Conservation (phyloP, 2,329 filamentous ascomycete species). For the Cladosporium colombiae region DNA sequence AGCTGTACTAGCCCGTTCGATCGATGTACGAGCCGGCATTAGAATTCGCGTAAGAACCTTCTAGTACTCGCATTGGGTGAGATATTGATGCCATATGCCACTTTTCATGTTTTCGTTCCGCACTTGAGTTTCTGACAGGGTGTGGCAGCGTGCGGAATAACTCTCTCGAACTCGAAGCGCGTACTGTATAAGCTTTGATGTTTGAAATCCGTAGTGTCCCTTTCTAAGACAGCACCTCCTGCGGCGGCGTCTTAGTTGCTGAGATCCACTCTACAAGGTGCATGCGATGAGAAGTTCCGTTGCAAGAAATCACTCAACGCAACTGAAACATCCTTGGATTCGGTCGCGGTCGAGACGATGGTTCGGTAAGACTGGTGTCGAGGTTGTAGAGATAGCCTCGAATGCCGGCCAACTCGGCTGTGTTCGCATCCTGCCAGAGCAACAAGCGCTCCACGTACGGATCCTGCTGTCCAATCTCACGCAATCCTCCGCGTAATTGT, state of each 20-base stretch:
- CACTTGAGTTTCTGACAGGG: no score
- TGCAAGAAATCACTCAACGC: neutral
- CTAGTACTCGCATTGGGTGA: no score
- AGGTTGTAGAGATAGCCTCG: neutral
- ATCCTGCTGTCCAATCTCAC: conserved; percentile 14
- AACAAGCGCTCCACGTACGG: conserved; percentile 7
- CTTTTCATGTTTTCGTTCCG: no score
- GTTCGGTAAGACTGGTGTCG: neutral
- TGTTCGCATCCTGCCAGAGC: conserved; percentile 8
- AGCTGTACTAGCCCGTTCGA: neutral
- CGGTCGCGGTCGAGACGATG: neutral
- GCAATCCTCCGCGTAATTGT: conserved; percentile 21
- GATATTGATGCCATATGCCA: no score
- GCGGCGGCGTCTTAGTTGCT: neutral
- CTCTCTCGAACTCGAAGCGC: neutral
- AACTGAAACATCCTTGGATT: neutral
- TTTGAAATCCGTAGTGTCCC: neutral
- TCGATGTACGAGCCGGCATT: no score
- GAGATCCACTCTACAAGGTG: neutral
- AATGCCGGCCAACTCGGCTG: neutral
- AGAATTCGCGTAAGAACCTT: no score
- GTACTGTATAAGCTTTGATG: neutral
- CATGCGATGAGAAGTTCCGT: neutral
- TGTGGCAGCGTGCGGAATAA: neutral
- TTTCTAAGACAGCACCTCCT: neutral